phyloP scores from a whole-genome alignment of 345 rosid species.

The Salix brachista region DNA sequence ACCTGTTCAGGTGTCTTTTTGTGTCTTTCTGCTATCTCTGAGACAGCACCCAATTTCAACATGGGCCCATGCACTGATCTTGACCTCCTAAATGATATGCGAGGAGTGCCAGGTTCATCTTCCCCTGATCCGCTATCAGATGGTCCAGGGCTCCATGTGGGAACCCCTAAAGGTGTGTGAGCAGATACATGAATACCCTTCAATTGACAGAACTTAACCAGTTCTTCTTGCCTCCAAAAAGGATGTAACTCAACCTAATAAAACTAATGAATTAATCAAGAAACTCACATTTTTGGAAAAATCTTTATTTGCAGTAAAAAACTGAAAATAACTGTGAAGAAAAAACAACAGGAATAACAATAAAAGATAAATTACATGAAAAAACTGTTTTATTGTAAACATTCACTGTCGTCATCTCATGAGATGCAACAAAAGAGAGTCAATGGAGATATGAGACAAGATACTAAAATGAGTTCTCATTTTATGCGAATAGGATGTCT shows the following conservation, averaged over 20 bases:
- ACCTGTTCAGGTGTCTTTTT: conserved; percentile 64
- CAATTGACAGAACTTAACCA: conserved; percentile 52
- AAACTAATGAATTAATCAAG: conserved; percentile 12
- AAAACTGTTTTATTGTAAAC: neutral
- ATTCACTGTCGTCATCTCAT: neutral
- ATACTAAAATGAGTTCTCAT: neutral
- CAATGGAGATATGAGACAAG: neutral
- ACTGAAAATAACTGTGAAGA: neutral
- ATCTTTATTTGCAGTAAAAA: neutral
- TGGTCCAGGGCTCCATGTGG: conserved; percentile 45
- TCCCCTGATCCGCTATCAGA: conserved; percentile 60
- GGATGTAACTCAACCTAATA: conserved; percentile 60
- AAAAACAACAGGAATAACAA: neutral
- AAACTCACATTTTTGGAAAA: conserved; percentile 11
- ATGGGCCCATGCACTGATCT: conserved; percentile 65
- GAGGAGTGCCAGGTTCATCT: conserved; percentile 66
- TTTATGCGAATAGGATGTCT: neutral
- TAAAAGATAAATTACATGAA: neutral
- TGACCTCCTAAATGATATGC: conserved; percentile 57
- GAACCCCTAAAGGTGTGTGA: conserved; percentile 65
- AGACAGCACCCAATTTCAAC: conserved; percentile 55
- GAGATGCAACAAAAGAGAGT: neutral
- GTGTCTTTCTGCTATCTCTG: conserved; percentile 48
- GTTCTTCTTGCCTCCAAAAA: conserved; percentile 66
- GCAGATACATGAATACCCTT: conserved; percentile 66